Evolutionary conservation across 2,329 filamentous ascomycete species (phyloP).

Genomic region (Colletotrichum echinochloae): DNA sequence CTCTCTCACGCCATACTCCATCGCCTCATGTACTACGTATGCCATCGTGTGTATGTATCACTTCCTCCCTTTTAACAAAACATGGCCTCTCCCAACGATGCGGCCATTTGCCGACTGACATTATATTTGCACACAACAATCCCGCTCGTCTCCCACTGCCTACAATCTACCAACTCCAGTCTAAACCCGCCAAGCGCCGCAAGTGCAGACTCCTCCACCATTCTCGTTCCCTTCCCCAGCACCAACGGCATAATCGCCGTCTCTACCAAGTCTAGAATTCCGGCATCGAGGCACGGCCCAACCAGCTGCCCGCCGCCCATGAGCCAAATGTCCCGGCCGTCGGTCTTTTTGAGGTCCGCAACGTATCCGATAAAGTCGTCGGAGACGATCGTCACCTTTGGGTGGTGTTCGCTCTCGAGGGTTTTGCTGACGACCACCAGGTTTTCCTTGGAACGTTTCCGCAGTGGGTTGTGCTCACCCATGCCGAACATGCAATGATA

Average conservation of each 20-base stretch:
- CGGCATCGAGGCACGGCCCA: constrained; percentile 45
- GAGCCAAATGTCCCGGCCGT: constrained; percentile 50
- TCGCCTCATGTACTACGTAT: not conserved
- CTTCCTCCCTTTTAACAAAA: not conserved
- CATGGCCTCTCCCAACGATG: constrained; percentile 30
- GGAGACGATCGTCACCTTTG: constrained; percentile 45
- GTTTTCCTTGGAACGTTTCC: constrained; percentile 35
- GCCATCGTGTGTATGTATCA: not conserved
- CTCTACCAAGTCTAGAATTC: constrained; percentile 49
- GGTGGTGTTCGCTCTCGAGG: constrained; percentile 41
- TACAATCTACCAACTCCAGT: constrained; percentile 35
- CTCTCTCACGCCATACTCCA: not conserved
- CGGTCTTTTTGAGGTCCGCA: constrained; percentile 41
- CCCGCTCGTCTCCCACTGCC: constrained; percentile 40
- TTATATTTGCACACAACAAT: constrained; percentile 44
- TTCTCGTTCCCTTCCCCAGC: constrained; percentile 44
- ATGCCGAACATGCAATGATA: constrained; percentile 46
- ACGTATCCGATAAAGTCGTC: constrained; percentile 42
- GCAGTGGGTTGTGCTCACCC: constrained; percentile 44
- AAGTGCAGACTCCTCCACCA: constrained; percentile 38
- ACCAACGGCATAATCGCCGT: constrained; percentile 46
- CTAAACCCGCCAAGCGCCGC: constrained; percentile 7
- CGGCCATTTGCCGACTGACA: constrained; percentile 20
- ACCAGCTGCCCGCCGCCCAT: constrained; percentile 51
- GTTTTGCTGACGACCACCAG: constrained; percentile 48